A percentile compares a stretch with the other conserved stretches of the same genome.
phyloP scores from a whole-genome alignment of 2,329 filamentous ascomycete genomes.

The Sphaerulina vaccinii region DNA sequence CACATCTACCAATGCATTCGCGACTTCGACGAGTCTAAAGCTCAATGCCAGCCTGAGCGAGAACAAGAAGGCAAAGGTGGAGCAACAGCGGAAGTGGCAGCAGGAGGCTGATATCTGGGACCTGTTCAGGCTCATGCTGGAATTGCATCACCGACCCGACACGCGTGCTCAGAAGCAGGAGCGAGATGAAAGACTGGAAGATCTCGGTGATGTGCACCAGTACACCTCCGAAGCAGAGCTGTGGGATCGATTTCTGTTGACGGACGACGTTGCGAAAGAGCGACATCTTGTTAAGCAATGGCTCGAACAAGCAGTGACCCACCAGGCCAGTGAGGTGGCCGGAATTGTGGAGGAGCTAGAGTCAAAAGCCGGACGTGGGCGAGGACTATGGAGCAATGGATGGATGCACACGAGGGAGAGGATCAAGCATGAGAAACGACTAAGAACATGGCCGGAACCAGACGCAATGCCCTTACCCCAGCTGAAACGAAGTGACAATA shows the following conservation, averaged over 20 bases:
- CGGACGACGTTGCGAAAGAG: slow-evolving; percentile 72
- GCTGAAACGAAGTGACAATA: slow-evolving; percentile 48
- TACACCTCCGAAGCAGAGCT: slow-evolving; percentile 62
- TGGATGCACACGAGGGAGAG: slow-evolving; percentile 89
- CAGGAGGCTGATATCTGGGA: slow-evolving; percentile 90
- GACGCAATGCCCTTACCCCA: slow-evolving; percentile 52
- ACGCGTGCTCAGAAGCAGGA: slow-evolving; percentile 34
- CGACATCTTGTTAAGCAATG: slow-evolving; percentile 79
- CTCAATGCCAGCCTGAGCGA: slow-evolving; percentile 14
- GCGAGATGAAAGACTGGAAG: slow-evolving; percentile 36
- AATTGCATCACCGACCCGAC: slow-evolving; percentile 59
- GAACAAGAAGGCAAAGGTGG: slow-evolving; percentile 40
- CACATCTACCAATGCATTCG: slow-evolving; percentile 13
- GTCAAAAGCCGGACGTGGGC: slow-evolving; percentile 66
- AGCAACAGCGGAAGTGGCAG: slow-evolving; percentile 66
- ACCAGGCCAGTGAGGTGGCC: slow-evolving; percentile 68
- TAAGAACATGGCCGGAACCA: slow-evolving; percentile 57
- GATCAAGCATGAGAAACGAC: slow-evolving; percentile 85
- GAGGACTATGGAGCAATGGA: slow-evolving; percentile 77
- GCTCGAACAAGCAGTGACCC: slow-evolving; percentile 74
- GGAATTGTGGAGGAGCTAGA: slow-evolving; percentile 69
- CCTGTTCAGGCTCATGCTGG: slow-evolving; percentile 70
- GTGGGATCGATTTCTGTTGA: slow-evolving; percentile 72
- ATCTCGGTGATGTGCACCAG: slow-evolving; percentile 38
- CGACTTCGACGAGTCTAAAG: slow-evolving; percentile 15